These are phyloP conservation scores for Trypanosoma grayi DNA, from an alignment of 208 protist genomes.

Conservation along the genomic window DNA sequence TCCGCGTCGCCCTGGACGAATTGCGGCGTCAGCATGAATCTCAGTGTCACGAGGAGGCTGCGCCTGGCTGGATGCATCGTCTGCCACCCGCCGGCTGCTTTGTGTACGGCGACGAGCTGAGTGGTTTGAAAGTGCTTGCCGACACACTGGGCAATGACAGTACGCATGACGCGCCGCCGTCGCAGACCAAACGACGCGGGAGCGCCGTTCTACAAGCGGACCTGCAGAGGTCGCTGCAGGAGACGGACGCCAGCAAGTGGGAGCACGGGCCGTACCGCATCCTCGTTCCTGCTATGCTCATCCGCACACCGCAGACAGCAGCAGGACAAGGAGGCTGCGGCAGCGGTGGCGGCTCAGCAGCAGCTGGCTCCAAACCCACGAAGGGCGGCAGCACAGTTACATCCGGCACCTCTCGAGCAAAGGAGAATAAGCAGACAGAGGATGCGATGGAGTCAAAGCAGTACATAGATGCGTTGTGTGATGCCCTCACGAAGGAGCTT, in stretches of 20 bases:
- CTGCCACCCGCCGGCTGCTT: constrained; percentile 76
- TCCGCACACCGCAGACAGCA: constrained; percentile 2
- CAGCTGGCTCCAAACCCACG: background rate
- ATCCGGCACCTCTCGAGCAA: background rate
- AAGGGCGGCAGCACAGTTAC: background rate
- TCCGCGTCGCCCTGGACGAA: constrained; percentile 9
- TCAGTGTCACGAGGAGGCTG: constrained; percentile 34
- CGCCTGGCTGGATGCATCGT: constrained; percentile 63
- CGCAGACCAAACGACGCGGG: constrained; percentile 10
- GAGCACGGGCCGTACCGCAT: constrained; percentile 14
- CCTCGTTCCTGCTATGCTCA: constrained; percentile 9
- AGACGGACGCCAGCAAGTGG: constrained; percentile 14
- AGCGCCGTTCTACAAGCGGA: constrained; percentile 11
- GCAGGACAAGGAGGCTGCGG: constrained; percentile 14
- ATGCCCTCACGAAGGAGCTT: constrained; percentile 49
- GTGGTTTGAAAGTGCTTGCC: constrained; percentile 49
- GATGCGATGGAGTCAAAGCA: constrained; percentile 36
- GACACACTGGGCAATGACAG: constrained; percentile 40
- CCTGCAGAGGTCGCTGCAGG: background rate
- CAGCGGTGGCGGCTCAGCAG: constrained; percentile 6
- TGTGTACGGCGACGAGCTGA: constrained; percentile 79
- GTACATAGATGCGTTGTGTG: constrained; percentile 55
- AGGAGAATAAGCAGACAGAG: constrained; percentile 22
- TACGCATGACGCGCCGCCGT: background rate
- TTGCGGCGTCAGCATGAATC: constrained; percentile 14